Conservation (phyloP, 2,329 filamentous ascomycete genomes). For the Dothideomycetes sp. region DNA sequence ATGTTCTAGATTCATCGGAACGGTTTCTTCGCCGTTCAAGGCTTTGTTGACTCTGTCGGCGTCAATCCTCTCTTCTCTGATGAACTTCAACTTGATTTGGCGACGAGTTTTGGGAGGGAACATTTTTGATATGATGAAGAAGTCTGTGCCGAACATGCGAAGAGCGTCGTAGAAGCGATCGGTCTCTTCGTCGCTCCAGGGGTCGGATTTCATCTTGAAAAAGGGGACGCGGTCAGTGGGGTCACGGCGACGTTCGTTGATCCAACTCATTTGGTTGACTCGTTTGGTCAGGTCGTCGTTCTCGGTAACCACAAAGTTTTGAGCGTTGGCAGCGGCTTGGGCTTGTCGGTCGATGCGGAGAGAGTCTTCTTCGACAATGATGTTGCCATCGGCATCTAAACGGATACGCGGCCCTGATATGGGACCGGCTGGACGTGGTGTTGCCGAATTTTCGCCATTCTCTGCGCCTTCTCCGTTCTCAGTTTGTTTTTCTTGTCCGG, state of each 20-base stretch:
- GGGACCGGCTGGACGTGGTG: constrained; percentile 1
- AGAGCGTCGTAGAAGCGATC: constrained; percentile 69
- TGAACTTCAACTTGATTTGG: constrained; percentile 75
- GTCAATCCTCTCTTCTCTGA: constrained; percentile 63
- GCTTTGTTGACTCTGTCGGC: constrained; percentile 55
- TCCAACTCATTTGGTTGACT: constrained; percentile 60
- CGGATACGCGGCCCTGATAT: constrained; percentile 46
- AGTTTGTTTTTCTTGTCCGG: constrained; percentile 20
- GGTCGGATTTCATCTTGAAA: constrained; percentile 45
- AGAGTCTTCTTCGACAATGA: constrained; percentile 61
- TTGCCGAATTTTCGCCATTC: constrained; percentile 18
- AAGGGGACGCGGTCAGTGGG: constrained; percentile 35
- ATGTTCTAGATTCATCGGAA: constrained; percentile 31
- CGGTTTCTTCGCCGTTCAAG: constrained; percentile 39
- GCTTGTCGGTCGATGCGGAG: constrained; percentile 61
- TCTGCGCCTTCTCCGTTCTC: constrained; percentile 20
- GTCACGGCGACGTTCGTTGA: constrained; percentile 49
- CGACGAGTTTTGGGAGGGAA: constrained; percentile 63
- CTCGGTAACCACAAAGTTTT: constrained; percentile 41
- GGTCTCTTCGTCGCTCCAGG: constrained; percentile 64
- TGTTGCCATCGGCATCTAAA: constrained; percentile 57
- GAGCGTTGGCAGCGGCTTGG: constrained; percentile 45
- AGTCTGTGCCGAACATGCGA: constrained; percentile 72
- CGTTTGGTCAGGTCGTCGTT: constrained; percentile 70
- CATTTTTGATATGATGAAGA: constrained; percentile 68